Percentiles rank a stretch among this genome's conserved stretches.
phyloP scores from a whole-genome alignment of 1,139 yeast genomes.

The Sugiyamaella japonica region DNA sequence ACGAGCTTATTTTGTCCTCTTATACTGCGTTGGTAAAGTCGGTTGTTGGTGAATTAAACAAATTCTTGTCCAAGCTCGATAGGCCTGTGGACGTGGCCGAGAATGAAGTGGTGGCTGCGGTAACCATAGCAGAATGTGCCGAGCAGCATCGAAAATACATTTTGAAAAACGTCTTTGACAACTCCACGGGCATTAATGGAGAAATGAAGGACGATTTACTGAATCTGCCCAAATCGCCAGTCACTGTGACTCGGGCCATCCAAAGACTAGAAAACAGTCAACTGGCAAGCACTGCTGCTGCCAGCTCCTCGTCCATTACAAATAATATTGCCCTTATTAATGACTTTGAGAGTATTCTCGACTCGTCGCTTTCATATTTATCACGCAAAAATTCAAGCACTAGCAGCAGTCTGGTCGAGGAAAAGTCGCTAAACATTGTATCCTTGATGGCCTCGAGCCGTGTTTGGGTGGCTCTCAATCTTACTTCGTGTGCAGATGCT shows the following conservation, averaged over 20 bases:
- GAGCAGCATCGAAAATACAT: slow-evolving; percentile 31
- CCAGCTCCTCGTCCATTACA: slow-evolving; percentile 4
- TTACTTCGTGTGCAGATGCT: slow-evolving; percentile 37
- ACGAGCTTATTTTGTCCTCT: slow-evolving; percentile 39
- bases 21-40: slow-evolving; percentile 39
- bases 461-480: slow-evolving; percentile 40
- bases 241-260: slow-evolving; percentile 33
- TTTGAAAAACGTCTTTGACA: slow-evolving; percentile 42
- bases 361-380: slow-evolving; percentile 31
- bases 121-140: slow-evolving; percentile 41
- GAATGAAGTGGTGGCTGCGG: slow-evolving; percentile 40
- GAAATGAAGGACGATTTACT: slow-evolving; percentile 45
- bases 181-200: slow-evolving; percentile 40
- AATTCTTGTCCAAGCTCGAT: slow-evolving; percentile 38
- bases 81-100: slow-evolving; percentile 31
- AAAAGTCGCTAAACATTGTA: slow-evolving; percentile 29
- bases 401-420: slow-evolving; percentile 10
- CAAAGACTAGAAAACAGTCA: slow-evolving; percentile 21
- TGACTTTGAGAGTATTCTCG: slow-evolving; percentile 28
- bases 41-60: slow-evolving; percentile 40
- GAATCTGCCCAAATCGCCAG: slow-evolving; percentile 39
- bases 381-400: slow-evolving; percentile 10
- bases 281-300: too few species aligned
- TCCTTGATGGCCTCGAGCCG: slow-evolving; percentile 35
- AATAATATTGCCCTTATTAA: slow-evolving; percentile 21